Evolutionary conservation across 768 basidiomycete species (phyloP).

Genomic region (Boletus tomentosulus): DNA sequence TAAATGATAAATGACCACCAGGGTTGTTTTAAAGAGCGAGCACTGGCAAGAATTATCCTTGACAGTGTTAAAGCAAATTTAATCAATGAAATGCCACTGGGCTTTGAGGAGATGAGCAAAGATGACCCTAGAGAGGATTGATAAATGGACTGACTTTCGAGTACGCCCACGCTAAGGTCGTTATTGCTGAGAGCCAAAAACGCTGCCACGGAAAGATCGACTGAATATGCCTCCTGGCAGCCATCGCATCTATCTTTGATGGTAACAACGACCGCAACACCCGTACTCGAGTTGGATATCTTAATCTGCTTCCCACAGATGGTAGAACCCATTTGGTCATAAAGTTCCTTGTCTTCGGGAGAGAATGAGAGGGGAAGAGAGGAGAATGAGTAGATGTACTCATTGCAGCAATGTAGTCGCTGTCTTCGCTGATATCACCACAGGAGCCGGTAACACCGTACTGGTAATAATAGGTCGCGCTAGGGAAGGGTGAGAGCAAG

Average conservation of each 20-base stretch:
- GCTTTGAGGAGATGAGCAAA: conserved; percentile 20
- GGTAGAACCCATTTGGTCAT: too few relatives aligned
- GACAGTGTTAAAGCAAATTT: not conserved
- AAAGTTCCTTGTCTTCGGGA: not conserved
- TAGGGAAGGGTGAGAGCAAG: conserved; percentile 18
- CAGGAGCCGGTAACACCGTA: conserved; percentile 76
- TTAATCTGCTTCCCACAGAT: conserved; percentile 62
- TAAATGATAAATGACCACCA: not conserved
- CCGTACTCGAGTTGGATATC: conserved; percentile 58
- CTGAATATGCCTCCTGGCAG: conserved; percentile 52
- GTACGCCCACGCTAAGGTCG: conserved; percentile 43
- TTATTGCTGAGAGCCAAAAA: conserved; percentile 52
- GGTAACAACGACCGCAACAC: conserved; percentile 51
- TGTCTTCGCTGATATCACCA: conserved; percentile 57
- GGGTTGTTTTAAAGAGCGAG: not conserved
- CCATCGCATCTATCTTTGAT: conserved; percentile 83
- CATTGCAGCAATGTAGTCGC: conserved; percentile 57
- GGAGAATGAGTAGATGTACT: conserved; percentile 35
- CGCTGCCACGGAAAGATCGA: conserved; percentile 69
- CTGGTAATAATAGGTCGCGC: conserved; percentile 70
- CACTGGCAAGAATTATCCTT: conserved; percentile 16
- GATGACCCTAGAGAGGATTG: not conserved
- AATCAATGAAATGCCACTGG: not conserved
- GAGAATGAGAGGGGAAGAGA: not conserved
- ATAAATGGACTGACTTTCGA: conserved; percentile 45